phyloP scores from a whole-genome alignment of 805 yeast species.

The Zygosaccharomyces pseudorouxii region DNA sequence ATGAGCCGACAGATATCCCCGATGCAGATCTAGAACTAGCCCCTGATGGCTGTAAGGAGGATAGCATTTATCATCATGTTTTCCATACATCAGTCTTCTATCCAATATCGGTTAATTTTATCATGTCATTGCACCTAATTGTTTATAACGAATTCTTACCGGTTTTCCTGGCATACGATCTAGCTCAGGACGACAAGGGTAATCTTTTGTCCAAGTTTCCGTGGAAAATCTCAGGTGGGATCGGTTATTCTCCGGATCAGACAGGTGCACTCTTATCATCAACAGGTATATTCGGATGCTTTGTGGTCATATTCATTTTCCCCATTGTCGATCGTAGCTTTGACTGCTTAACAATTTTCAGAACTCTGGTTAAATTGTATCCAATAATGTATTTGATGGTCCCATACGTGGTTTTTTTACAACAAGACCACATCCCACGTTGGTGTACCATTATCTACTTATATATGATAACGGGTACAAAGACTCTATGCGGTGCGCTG shows the following conservation, averaged over 20 bases:
- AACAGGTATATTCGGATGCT: constrained; percentile 51
- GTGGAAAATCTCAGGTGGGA: constrained; percentile 47
- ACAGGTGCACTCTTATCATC: constrained; percentile 49
- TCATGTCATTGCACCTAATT: constrained; percentile 44
- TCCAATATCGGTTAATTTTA: constrained; percentile 38
- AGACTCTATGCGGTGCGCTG: constrained; percentile 42
- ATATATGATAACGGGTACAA: constrained; percentile 35
- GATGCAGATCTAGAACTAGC: constrained; percentile 9
- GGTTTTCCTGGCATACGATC: constrained; percentile 44
- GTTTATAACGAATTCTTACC: constrained; percentile 55
- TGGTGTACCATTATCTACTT: constrained; percentile 23
- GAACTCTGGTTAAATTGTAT: constrained; percentile 38
- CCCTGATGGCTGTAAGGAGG: constrained; percentile 22
- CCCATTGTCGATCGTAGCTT: constrained; percentile 48
- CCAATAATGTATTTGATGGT: constrained; percentile 43
- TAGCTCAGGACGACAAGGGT: constrained; percentile 22
- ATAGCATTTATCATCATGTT: constrained; percentile 24
- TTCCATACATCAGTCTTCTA: constrained; percentile 33
- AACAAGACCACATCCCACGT: constrained; percentile 32
- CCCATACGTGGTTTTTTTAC: constrained; percentile 47
- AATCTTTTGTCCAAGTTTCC: constrained; percentile 41
- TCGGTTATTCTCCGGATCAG: constrained; percentile 43
- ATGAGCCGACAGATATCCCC: constrained; percentile 31
- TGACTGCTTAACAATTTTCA: constrained; percentile 43
- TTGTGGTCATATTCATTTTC: constrained; percentile 46